A percentile compares a stretch with the other conserved stretches of the same genome.
Evolutionary conservation across 371 early-diverging fungal genomes (phyloP).

Genomic region (Lichtheimia ramosa): DNA sequence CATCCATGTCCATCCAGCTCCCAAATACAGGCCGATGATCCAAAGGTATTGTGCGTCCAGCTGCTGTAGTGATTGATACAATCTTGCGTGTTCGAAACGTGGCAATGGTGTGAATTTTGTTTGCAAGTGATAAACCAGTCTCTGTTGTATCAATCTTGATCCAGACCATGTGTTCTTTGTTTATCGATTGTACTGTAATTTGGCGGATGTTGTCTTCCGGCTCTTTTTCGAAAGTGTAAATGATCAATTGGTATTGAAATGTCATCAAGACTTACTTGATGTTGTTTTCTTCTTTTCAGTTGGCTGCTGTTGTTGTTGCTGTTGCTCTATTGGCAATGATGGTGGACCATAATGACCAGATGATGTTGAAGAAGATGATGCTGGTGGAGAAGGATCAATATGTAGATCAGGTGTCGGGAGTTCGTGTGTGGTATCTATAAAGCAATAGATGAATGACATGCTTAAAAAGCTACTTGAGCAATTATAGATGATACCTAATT

Average conservation of each 20-base stretch:
- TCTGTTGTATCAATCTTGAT: constrained; percentile 47
- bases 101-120: constrained; percentile 48
- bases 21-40: constrained; percentile 39
- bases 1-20: constrained; percentile 44
- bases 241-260: background rate
- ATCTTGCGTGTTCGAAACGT: constrained; percentile 50
- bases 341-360: background rate
- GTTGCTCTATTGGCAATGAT: background rate
- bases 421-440: background rate
- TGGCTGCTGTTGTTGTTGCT: background rate
- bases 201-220: constrained; percentile 21
- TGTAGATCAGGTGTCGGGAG: background rate
- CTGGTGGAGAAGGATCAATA: background rate
- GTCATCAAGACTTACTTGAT: background rate
- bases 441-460: too few relatives aligned
- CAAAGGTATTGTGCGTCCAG: constrained; percentile 40
- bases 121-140: constrained; percentile 43
- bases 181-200: constrained; percentile 51
- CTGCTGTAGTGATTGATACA: constrained; percentile 36
- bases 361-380: background rate
- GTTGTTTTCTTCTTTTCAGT: background rate
- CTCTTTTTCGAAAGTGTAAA: background rate
- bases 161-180: constrained; percentile 47
- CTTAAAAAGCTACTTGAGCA: too few relatives aligned
- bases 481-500: too few relatives aligned